Evolutionary conservation across 2,329 filamentous ascomycete species (phyloP), one percentile per base, ranked within the genome.

Genomic region (Clathrospora elynae): DNA sequence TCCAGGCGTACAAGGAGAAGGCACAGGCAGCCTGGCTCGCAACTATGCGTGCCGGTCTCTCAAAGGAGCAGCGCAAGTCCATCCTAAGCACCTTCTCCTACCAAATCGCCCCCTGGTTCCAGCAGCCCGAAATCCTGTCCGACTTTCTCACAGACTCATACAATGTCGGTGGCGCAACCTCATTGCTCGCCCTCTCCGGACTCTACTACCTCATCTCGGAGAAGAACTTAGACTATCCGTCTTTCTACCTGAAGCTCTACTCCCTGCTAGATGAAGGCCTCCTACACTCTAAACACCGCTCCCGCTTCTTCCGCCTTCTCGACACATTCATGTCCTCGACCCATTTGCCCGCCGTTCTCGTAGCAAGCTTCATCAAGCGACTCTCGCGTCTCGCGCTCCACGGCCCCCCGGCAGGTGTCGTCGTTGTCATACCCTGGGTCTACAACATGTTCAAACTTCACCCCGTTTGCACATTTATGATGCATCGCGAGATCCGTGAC

Each of bases 111-210:
- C 91, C 92, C 1, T 95, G 90, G 88, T 96, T 97, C 71, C 80
- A 78, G 33, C 88, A 90, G 49, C 87, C 90, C 1, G 92, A 97
- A 64, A 78, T 95, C 26, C 79, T 99, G 22, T 90, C 96, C 78
- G 93, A 99, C 73, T 99, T 97, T 70, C 75, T 99, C 41, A 96
- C 90, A n/a, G 89, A 93, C 72, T 95, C 86, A 19, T 97, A 95
- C 74, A 81, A 96, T 60, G 76, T 85, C 6, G 90, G 92, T 36
- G 93, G 93, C 30, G 87, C 90, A 10, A 90, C 85, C 33, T 92
- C 93, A 4, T 78, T 99, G 4, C 80, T 96, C 13, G 90, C 95
- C 2, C 78, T 99, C 1, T 95, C 89, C 1, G 93, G 93, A 36
- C 85, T 99, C 31, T 99, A 96, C 74, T 93, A 95, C 67, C 81